Percentiles rank a stretch among this genome's conserved stretches.
Conservation (phyloP, 305 asterid species). For the Solanum hybrid region DNA sequence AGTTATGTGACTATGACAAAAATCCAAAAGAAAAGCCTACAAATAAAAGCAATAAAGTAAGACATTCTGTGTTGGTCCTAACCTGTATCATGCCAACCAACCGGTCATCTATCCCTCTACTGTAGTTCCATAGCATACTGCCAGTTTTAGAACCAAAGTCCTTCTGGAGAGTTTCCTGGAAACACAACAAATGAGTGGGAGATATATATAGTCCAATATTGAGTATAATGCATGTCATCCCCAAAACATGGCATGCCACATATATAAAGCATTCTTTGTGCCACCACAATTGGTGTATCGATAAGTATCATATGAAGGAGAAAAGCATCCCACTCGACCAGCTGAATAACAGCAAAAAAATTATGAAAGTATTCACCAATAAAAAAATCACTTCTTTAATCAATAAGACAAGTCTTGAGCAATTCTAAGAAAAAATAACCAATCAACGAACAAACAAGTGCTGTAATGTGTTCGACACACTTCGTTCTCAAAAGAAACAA, state of each 20-base stretch:
- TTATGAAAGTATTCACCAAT: neutral
- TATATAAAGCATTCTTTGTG: neutral
- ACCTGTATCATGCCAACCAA: constrained; percentile 68
- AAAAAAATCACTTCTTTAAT: neutral
- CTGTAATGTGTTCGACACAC: neutral
- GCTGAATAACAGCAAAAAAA: neutral
- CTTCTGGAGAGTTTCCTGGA: constrained; percentile 86
- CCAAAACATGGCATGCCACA: neutral
- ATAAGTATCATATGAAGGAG: neutral
- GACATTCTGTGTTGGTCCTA: neutral
- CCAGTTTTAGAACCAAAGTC: constrained; percentile 90
- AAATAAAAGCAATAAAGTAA: neutral
- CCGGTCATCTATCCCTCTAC: constrained; percentile 85
- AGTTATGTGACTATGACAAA: neutral
- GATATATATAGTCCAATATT: neutral
- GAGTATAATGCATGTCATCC: neutral
- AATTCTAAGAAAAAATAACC: neutral
- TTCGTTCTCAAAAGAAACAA: neutral
- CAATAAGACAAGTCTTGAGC: neutral
- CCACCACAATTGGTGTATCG: neutral
- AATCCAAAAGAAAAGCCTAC: neutral
- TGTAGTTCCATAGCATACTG: constrained; percentile 85
- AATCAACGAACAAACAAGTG: neutral
- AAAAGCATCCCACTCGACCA: neutral
- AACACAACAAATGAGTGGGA: constrained; percentile 1